phyloP scores from a whole-genome alignment of 176 grass and related monocot genomes.

The Typha latifolia region DNA sequence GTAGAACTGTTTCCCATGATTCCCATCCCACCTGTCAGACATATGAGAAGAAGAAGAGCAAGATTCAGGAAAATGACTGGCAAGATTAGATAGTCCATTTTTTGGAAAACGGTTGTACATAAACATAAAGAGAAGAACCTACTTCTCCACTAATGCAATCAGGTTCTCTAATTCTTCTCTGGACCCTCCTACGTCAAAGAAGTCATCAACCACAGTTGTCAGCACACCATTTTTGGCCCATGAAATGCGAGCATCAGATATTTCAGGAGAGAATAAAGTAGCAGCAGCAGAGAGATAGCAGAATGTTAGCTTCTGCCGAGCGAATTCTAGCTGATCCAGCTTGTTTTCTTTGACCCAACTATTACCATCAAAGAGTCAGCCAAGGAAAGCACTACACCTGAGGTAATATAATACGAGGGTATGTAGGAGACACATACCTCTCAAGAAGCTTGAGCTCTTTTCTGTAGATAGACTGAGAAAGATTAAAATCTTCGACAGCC shows the following conservation, averaged over 20 bases:
- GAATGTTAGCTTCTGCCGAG: constrained; percentile 50
- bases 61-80: neutral
- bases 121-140: constrained; percentile 14
- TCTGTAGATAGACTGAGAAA: constrained; percentile 37
- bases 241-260: constrained; percentile 43
- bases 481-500: constrained; percentile 38
- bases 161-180: constrained; percentile 56
- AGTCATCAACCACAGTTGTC: constrained; percentile 56
- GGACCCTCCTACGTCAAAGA: constrained; percentile 76
- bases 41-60: neutral
- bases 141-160: constrained; percentile 50
- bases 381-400: neutral
- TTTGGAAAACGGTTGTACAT: neutral
- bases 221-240: constrained; percentile 64
- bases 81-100: neutral
- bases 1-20: constrained; percentile 34
- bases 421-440: constrained; percentile 26
- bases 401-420: neutral
- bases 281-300: constrained; percentile 62
- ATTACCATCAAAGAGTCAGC: neutral
- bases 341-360: constrained; percentile 59
- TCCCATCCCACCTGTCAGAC: constrained; percentile 54
- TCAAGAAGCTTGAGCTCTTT: constrained; percentile 59
- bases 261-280: constrained; percentile 43
- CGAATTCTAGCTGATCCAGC: constrained; percentile 62